Conservation (phyloP, 2,329 filamentous ascomycete species). For the Corinectria fuckeliana region DNA sequence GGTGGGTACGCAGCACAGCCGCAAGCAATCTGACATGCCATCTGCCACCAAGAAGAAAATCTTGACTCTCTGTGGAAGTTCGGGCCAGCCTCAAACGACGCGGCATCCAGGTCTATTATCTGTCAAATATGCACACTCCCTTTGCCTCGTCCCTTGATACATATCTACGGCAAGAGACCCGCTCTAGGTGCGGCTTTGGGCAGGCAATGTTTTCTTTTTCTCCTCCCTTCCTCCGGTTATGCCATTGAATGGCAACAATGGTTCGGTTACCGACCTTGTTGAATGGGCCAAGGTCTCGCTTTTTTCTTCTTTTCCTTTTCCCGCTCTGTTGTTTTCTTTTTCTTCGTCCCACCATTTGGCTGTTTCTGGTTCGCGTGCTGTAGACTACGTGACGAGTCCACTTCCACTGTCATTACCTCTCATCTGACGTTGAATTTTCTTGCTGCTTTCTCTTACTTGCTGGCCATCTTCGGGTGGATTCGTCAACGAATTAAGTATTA, state of each 20-base stretch:
- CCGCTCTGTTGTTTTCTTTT: not conserved
- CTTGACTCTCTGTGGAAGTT: not conserved
- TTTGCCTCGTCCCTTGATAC: too few relatives aligned
- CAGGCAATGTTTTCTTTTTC: not conserved
- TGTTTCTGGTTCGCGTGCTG: too few relatives aligned
- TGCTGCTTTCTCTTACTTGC: conserved; percentile 4
- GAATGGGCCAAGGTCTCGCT: not conserved
- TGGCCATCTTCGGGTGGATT: too few relatives aligned
- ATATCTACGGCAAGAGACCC: not conserved
- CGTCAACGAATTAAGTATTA: not conserved
- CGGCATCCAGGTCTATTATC: not conserved
- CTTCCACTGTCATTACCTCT: too few relatives aligned
- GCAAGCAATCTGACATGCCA: not conserved
- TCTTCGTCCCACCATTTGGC: not conserved
- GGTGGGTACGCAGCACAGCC: too few relatives aligned
- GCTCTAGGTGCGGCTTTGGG: not conserved
- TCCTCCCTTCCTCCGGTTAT: not conserved
- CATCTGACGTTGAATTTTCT: conserved; percentile 4
- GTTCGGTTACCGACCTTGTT: not conserved
- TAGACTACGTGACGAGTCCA: too few relatives aligned
- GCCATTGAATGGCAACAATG: not conserved
- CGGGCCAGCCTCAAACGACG: not conserved
- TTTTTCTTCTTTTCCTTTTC: conserved; percentile 8
- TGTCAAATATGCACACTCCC: not conserved
- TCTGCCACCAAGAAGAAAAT: not conserved